Base-by-base conservation (phyloP, 2,329 filamentous ascomycete genomes). In the Pseudogymnoascus sp. region DNA sequence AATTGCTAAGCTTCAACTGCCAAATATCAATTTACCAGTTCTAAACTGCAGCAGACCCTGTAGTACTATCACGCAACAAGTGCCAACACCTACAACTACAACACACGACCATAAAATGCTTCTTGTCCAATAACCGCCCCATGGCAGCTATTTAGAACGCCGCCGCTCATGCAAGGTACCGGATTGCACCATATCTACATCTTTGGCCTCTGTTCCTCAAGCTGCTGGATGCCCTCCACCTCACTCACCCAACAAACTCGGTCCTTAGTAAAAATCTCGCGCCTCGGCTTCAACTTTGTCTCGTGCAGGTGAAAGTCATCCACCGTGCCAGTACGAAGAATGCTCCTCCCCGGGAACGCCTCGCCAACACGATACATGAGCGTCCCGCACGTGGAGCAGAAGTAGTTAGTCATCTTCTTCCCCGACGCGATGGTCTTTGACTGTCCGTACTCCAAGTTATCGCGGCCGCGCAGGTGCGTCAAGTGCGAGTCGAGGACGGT, bases 221-320 rank as follows among this genome's bases (percentile, higher is more conserved):
- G 45, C 64, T 76, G 69, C 69, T 68, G 61, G 5, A 69, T 69
- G 0, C 75, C 78, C 42, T 79, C 74, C 0, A 72, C 70, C 1
- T 67, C 71, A 14, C 58, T 33, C 45, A 82, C 69, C 83, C 83
- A 86, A 9, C 58, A 67, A 2, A 82, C 81, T 2, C 83, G 73
- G 64, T 80, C 75, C 70, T 83, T 78, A 0, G 73, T 72, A 69
- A 79, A 87, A 52, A 77, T 74, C 74, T 87, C 85, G 0, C 78
- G 64, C 63, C 69, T 71, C 0, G 85, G 84, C 68, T 74, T 81
- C 65, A 88, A 70, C 68, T 78, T 81, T 0, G 79, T 83, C 73
- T 87, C 83, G 35, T 80, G 77, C 60, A 88, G 68, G 59, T 69
- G 71, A 60, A 84, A 84, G 72, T 88, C 84, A 69, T 88, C 85